These are phyloP conservation scores for Acanthamoeba divionensis DNA, from an alignment of 208 protist species.

Conservation along the genomic window DNA sequence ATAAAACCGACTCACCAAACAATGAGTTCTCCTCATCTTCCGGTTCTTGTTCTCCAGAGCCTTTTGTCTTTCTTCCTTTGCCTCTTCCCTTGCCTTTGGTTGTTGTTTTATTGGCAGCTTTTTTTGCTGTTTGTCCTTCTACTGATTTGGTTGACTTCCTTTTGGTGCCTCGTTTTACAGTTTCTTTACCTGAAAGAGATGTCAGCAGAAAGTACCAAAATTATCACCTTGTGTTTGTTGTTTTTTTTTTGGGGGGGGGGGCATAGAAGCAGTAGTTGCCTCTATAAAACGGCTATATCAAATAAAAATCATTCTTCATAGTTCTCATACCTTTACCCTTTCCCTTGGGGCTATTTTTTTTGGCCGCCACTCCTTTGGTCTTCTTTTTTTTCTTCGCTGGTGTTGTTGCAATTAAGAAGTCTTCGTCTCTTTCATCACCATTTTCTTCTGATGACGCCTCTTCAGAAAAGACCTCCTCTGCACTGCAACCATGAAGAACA, in stretches of 20 bases:
- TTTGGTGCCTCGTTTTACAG: not conserved
- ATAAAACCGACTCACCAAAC: not conserved
- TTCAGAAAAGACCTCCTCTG: too few species aligned
- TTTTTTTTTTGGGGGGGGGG: not conserved
- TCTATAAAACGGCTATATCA: not conserved
- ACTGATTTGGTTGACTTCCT: too few species aligned
- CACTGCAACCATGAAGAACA: too few species aligned
- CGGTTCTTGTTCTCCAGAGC: not conserved
- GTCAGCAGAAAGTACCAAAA: too few species aligned
- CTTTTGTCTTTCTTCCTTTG: not conserved
- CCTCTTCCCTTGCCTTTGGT: not conserved
- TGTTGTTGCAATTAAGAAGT: too few species aligned
- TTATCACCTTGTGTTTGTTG: too few species aligned
- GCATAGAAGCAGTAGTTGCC: not conserved
- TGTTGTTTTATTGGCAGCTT: not conserved
- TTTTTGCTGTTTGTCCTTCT: not conserved
- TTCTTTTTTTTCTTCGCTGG: not conserved
- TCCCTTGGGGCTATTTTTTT: not conserved
- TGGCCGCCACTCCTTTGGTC: not conserved
- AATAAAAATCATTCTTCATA: too few species aligned
- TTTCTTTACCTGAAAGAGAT: too few species aligned
- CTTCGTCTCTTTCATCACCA: too few species aligned
- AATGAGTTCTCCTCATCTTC: constrained; percentile 34
- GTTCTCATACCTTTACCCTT: too few species aligned
- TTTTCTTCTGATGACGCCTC: too few species aligned